Conservation (phyloP, 1,284 basidiomycete species). For the Moesziomyces parantarcticus region DNA sequence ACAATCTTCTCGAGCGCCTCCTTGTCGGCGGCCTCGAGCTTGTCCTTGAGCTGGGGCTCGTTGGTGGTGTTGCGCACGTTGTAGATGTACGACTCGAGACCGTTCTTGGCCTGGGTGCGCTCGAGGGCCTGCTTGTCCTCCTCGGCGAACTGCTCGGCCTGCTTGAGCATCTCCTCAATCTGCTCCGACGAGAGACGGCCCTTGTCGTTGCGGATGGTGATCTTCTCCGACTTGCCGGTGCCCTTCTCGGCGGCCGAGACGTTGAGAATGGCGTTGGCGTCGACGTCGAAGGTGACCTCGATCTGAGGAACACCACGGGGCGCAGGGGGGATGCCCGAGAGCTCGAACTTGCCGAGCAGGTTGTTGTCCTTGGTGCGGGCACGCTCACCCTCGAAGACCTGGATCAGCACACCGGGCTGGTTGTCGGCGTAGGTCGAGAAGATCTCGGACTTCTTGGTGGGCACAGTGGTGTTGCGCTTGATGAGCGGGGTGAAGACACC, state of each 20-base stretch:
- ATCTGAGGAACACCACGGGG: slow-evolving; percentile 98
- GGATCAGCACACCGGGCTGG: slow-evolving; percentile 98
- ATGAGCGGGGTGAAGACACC: slow-evolving; percentile 98
- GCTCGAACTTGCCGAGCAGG: slow-evolving; percentile 97
- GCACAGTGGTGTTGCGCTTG: slow-evolving; percentile 98
- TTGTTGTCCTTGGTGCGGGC: slow-evolving; percentile 99
- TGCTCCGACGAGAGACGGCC: slow-evolving; percentile 97
- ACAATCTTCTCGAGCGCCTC: slow-evolving; percentile 83
- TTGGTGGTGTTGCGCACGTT: slow-evolving; percentile 84
- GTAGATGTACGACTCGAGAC: slow-evolving; percentile 91
- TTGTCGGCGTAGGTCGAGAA: slow-evolving; percentile 99
- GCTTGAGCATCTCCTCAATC: slow-evolving; percentile 87
- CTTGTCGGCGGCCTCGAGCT: slow-evolving; percentile 91
- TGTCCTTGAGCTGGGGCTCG: slow-evolving; percentile 72
- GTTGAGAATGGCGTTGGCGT: slow-evolving; percentile 97
- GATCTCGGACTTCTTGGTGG: slow-evolving; percentile 98
- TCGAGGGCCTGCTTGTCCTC: slow-evolving; percentile 71
- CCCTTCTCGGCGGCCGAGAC: slow-evolving; percentile 97
- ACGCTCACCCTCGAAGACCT: slow-evolving; percentile 99
- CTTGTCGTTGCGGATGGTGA: slow-evolving; percentile 99
- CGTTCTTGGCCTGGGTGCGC: slow-evolving; percentile 83
- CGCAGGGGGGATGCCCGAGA: slow-evolving; percentile 95
- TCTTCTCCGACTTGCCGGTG: slow-evolving; percentile 90
- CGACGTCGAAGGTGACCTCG: slow-evolving; percentile 98
- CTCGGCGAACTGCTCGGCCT: slow-evolving; percentile 80